Base-by-base conservation (phyloP, 805 yeast species). In the Starmera quercuum region DNA sequence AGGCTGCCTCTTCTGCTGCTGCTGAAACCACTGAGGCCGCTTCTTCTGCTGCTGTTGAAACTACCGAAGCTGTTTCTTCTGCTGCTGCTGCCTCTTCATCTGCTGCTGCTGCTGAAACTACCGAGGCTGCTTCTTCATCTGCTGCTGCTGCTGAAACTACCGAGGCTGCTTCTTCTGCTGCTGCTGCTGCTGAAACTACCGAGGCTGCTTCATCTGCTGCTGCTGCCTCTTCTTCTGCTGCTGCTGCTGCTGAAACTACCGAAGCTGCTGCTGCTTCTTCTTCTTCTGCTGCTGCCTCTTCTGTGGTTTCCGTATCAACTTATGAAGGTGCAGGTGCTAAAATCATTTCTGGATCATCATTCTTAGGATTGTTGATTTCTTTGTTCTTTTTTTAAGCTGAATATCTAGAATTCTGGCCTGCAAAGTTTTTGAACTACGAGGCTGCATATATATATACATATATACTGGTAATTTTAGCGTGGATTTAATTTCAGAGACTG, bases 1-100 rank as follows among this genome's bases (percentile, higher is more conserved):
- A 6, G 13, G 6, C 12, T 6, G 26, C n/a, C n/a, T 34, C 37
- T 26, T 16, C 33, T 18, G 19, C 29, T 16, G 16, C 33, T 7
- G 6, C n/a, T 6, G 12, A 6, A 7, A 6, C 26, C 6, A 9
- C 6, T 23, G 7, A 6, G 6, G 12, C n/a, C 6, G 12, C 26
- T 23, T 23, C 26, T 6, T 6, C 7, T 5, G 9, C n/a, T 6
- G 26, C 26, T 9, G 6, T 7, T 23, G 23, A 21, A 21, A 21
- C 23, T 11, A 12, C 26, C 6, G 7, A 6, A 23, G 6, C 12
- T 6, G 26, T 23, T 23, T 6, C 26, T 23, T 23, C 26, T 23
- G 12, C 26, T 10, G 11, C 11, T 21, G 23, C 11, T 11, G 23
- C 11, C 11, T 8, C 23, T 21, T 23, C 26, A 12, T 7, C 12